Conservation (phyloP, 2,329 filamentous ascomycete species). For the Fusarium subtropicale region DNA sequence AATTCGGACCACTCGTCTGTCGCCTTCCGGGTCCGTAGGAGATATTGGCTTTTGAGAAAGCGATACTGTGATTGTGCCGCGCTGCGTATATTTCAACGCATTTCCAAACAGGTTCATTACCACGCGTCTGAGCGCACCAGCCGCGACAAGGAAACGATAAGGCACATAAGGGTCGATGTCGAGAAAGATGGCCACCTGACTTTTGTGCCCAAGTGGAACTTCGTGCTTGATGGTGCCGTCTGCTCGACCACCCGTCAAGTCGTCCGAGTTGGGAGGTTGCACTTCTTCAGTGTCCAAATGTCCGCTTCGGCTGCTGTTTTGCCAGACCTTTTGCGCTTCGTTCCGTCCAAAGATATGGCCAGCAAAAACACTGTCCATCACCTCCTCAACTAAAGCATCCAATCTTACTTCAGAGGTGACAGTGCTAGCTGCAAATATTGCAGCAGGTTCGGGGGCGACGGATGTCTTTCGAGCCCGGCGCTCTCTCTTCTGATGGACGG, state of each 20-base stretch:
- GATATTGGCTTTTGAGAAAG: slow-evolving; percentile 40
- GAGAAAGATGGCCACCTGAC: slow-evolving; percentile 48
- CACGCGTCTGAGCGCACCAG: slow-evolving; percentile 63
- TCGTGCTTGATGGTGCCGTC: slow-evolving; percentile 9
- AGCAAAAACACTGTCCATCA: slow-evolving; percentile 42
- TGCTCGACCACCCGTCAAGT: neutral
- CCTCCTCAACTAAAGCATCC: slow-evolving; percentile 39
- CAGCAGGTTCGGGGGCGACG: slow-evolving; percentile 9
- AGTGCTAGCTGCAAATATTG: slow-evolving; percentile 1
- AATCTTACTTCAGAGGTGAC: slow-evolving; percentile 21
- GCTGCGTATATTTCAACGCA: slow-evolving; percentile 68
- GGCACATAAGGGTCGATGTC: slow-evolving; percentile 56
- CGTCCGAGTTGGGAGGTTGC: neutral
- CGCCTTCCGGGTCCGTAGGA: neutral
- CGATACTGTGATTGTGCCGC: slow-evolving; percentile 49
- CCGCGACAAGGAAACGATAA: slow-evolving; percentile 67
- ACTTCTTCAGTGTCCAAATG: neutral
- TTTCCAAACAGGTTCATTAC: slow-evolving; percentile 74
- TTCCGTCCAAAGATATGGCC: slow-evolving; percentile 34
- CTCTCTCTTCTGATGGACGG: slow-evolving; percentile 27
- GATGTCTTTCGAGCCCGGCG: slow-evolving; percentile 23
- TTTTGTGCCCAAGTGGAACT: slow-evolving; percentile 22
- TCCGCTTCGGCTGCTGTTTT: slow-evolving; percentile 15
- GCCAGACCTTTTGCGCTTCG: slow-evolving; percentile 30
- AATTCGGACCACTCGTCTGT: slow-evolving; percentile 48